Base-by-base conservation (phyloP, 352 stramenopile genomes). In the Pythium phragmiticola region DNA sequence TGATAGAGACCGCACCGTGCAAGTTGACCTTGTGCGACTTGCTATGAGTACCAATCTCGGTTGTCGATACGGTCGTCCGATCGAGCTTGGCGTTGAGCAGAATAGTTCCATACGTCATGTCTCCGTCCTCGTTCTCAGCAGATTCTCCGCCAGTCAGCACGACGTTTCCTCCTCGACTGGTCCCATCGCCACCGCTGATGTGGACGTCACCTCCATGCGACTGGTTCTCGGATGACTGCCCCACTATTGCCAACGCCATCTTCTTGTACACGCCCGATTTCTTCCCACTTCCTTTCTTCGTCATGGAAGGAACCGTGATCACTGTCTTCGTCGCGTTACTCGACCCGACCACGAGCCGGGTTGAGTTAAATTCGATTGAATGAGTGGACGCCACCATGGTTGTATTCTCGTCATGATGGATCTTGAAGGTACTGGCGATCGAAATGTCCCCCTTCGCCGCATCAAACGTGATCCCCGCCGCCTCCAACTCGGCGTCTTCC, bases 1-100 rank as follows among this genome's bases (percentile, higher is more conserved):
- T 94, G 45, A 94, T 75, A 0, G 71, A 65, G 6, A 94, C 70
- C 19, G 80, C 43, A 0, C 82, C 82, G 28, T 89, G 70, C 42
- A 92, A 54, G 3, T 74, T 74, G 7, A 92, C 80, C n/a, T 68
- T 28, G 43, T 92, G 82, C 0, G 65, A 73, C 17, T 57, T 49
- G 33, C 79, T 75, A 23, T 87, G 72, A 4, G 75, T 82, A 36
- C 82, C 82, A 37, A 92, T 89, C 53, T 84, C 77, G 0, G 80
- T 92, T 26, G 73, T 34, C 7, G 82, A 91, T n/a, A 59, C 62
- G 1, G 60, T 72, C 3, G 69, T 54, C 7, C 70, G 56, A 2
- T 82, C 69, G 19, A 91, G 65, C 4, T 76, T 68, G 16, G 82
- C 71, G 48, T 92, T 92, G 57, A 92, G 80, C 23, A 66, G 57